Evolutionary conservation across 2,329 filamentous ascomycete genomes (phyloP).

Genomic region (Apiospora malaysiana): DNA sequence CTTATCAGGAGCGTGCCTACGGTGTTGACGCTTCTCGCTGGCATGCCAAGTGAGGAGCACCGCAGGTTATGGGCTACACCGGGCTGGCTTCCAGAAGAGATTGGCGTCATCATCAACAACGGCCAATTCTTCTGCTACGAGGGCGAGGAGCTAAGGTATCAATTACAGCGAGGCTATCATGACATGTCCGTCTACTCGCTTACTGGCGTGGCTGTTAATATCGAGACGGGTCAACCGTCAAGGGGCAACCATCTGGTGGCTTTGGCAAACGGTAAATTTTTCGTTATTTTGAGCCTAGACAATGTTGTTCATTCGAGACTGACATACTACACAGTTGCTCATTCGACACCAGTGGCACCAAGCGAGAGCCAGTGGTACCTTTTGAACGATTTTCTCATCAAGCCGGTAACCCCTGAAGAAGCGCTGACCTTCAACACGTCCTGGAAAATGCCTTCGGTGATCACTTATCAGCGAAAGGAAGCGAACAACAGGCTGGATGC

Average conservation of each 20-base stretch:
- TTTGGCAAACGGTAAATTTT: conserved; percentile 77
- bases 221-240: conserved; percentile 77
- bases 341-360: conserved; percentile 65
- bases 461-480: conserved; percentile 84
- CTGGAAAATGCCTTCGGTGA: conserved; percentile 91
- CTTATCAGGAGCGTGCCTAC: conserved; percentile 81
- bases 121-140: conserved; percentile 97
- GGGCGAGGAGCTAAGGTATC: conserved; percentile 83
- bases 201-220: conserved; percentile 87
- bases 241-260: conserved; percentile 92
- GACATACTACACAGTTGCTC: conserved; percentile 58
- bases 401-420: conserved; percentile 78
- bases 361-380: conserved; percentile 84
- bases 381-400: conserved; percentile 96
- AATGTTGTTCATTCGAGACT: conserved; percentile 28
- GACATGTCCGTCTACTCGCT: conserved; percentile 90
- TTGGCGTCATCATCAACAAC: conserved; percentile 87
- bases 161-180: conserved; percentile 79
- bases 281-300: conserved; percentile 4
- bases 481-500: conserved; percentile 84
- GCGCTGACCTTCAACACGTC: conserved; percentile 86
- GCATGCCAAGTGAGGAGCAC: conserved; percentile 73
- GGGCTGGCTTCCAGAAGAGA: conserved; percentile 91
- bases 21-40: conserved; percentile 88
- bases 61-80: conserved; percentile 86